These are phyloP conservation scores for Venturia pyrina DNA, from an alignment of 2,329 filamentous ascomycete species.

Conservation along the genomic window DNA sequence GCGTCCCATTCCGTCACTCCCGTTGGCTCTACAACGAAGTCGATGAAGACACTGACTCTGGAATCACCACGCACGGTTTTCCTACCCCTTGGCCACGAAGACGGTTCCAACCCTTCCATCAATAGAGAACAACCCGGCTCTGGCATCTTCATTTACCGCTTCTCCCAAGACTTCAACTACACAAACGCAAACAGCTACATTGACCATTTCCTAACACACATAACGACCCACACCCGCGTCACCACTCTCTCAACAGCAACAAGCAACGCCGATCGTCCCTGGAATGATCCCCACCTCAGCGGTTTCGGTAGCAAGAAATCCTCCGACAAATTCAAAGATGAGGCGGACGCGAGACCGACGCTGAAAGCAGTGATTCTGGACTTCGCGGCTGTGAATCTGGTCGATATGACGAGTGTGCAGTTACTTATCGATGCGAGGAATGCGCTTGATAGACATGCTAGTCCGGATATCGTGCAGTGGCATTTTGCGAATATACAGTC, in stretches of 20 bases:
- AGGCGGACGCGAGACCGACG: neutral
- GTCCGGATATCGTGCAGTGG: conserved; percentile 1
- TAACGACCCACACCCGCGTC: neutral
- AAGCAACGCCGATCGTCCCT: neutral
- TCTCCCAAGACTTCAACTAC: conserved; percentile 6
- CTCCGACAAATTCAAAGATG: neutral
- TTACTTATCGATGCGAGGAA: conserved; percentile 63
- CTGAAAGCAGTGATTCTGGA: conserved; percentile 74
- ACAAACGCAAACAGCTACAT: conserved; percentile 2
- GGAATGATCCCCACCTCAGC: neutral
- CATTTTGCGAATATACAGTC: conserved; percentile 4
- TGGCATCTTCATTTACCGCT: conserved; percentile 10
- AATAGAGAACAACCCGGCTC: neutral
- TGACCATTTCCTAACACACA: neutral
- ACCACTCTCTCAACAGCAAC: neutral
- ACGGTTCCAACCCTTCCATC: conserved; percentile 2
- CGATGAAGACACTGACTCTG: neutral
- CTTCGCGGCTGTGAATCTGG: conserved; percentile 76
- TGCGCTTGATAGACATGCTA: neutral
- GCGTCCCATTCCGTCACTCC: neutral
- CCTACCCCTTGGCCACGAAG: neutral
- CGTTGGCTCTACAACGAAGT: neutral
- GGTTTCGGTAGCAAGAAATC: neutral
- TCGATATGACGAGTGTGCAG: conserved; percentile 71
- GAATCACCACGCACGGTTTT: neutral